phyloP scores from a whole-genome alignment of 495 filamentous ascomycete genomes.

The Wilcoxina mikolae region DNA sequence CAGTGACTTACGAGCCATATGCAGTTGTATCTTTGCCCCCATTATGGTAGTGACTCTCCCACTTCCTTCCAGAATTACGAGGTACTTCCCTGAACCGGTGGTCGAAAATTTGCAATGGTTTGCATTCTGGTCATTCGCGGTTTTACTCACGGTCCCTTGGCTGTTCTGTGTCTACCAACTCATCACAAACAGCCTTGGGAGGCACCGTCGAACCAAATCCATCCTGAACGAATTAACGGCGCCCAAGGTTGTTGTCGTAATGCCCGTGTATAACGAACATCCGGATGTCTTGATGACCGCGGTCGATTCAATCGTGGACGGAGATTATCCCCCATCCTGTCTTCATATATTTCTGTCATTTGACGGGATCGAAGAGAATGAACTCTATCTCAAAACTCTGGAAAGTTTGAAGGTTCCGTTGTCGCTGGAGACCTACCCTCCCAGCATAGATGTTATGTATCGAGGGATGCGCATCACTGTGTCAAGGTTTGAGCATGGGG shows the following conservation, averaged over 20 bases:
- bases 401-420: conserved; percentile 75
- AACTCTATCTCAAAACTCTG: conserved; percentile 78
- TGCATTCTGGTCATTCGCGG: conserved; percentile 88
- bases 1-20: conserved; percentile 1
- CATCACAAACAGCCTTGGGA: conserved; percentile 69
- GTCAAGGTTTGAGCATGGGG: conserved; percentile 84
- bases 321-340: conserved; percentile 85
- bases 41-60: conserved; percentile 93
- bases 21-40: conserved; percentile 71
- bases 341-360: conserved; percentile 96
- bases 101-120: conserved; percentile 77
- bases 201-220: conserved; percentile 65
- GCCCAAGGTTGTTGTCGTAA: conserved; percentile 90
- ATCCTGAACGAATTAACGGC: conserved; percentile 71
- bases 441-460: conserved; percentile 82
- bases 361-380: conserved; percentile 77
- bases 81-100: conserved; percentile 52
- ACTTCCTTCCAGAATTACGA: conserved; percentile 53
- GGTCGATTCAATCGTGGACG: conserved; percentile 81
- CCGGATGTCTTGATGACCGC: conserved; percentile 76
- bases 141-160: conserved; percentile 75
- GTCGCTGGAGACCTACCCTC: conserved; percentile 61
- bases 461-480: conserved; percentile 71
- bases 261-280: conserved; percentile 94
- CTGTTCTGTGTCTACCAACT: conserved; percentile 83